Evolutionary conservation across 2,329 filamentous ascomycete genomes (phyloP), one percentile per base, ranked within the genome.

Genomic region (Sclerotinia minor): DNA sequence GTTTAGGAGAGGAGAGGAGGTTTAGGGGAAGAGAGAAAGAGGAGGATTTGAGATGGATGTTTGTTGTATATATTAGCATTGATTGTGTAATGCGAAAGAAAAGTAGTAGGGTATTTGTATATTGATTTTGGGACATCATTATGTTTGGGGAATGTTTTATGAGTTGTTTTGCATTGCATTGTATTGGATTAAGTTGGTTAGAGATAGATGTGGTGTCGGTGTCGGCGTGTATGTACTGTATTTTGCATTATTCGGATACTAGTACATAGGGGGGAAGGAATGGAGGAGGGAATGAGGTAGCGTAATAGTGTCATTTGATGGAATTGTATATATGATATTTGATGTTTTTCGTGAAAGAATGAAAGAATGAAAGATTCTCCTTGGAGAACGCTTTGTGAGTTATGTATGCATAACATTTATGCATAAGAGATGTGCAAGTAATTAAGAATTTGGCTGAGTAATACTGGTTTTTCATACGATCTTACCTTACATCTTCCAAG

Each of bases 1-100:
- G 76, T 78, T 26, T 76, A 67, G 49, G 49, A 21, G 17, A 17
- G 38, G 8, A 29, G 29, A 29, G 29, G 29, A 29, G 29, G 29
- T n/a, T n/a, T n/a, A n/a, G 29, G 5, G 35, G 9, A 6, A 9
- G 35, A 35, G 35, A 35, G 35, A 35, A 45, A 44, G 26, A 5
- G 26, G 11, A 5, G 8, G 38, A 35, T 29, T 9, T 24, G 50
- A 7, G 26, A 32, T 24, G 3, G 29, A 49, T 61, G 44, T n/a
- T 55, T 60, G 44, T n/a, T 55, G n/a, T 61, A 61, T 44, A 50
- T 49, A 26, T 49, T 61, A 26, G 3, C n/a, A n/a, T n/a, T n/a
- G 49, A 11, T 24, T 55, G 49, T 55, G 45, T 64, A 11, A 54
- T 49, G 5, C 32, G 50, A 21, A 24, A 55, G 29, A 5, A 5